Conservation (phyloP, 1,284 basidiomycete species). For the Irpex sp. region DNA sequence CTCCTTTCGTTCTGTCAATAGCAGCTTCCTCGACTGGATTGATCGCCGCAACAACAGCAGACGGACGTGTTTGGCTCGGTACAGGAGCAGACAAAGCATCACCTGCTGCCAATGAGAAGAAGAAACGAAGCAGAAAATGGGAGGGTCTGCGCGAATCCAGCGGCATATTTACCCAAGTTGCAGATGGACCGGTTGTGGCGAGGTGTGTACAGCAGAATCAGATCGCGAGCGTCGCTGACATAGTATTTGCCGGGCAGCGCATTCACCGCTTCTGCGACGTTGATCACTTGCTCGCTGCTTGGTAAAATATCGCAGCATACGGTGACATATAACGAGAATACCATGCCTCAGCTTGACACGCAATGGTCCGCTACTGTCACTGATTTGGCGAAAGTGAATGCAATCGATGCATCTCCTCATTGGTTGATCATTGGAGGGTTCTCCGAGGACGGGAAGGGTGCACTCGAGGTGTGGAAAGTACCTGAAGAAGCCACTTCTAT, state of each 20-base stretch:
- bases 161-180: constrained; percentile 44
- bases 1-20: constrained; percentile 64
- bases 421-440: constrained; percentile 57
- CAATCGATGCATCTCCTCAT: constrained; percentile 38
- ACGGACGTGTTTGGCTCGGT: constrained; percentile 66
- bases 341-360: constrained; percentile 28
- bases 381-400: constrained; percentile 55
- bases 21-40: constrained; percentile 51
- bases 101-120: constrained; percentile 25
- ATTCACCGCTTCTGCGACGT: constrained; percentile 37
- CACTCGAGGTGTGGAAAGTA: constrained; percentile 52
- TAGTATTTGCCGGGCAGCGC: constrained; percentile 30
- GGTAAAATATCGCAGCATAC: constrained; percentile 48
- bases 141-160: constrained; percentile 52
- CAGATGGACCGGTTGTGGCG: constrained; percentile 65
- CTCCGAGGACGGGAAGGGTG: constrained; percentile 46
- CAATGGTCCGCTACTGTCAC: constrained; percentile 40
- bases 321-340: constrained; percentile 30
- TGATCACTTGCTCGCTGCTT: constrained; percentile 55
- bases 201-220: constrained; percentile 36
- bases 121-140: constrained; percentile 64
- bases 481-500: background rate
- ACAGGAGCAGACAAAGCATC: constrained; percentile 54
- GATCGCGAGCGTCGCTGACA: constrained; percentile 4
- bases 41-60: constrained; percentile 66